Conservation (phyloP, 208 protist genomes). For the Trypanosoma platydactyli region DNA sequence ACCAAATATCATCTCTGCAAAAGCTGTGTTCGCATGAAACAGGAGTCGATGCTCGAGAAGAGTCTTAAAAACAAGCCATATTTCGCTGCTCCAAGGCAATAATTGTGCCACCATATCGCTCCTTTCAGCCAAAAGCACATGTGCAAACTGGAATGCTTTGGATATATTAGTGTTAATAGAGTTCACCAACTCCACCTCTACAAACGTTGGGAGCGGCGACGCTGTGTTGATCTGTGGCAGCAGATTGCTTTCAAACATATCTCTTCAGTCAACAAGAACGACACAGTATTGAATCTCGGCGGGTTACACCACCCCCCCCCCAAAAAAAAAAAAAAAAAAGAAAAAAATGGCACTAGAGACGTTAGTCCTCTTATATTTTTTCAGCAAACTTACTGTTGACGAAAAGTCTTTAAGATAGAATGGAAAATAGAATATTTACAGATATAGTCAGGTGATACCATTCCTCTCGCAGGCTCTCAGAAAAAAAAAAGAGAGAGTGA, state of each 20-base stretch:
- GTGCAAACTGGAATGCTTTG: slow-evolving; percentile 61
- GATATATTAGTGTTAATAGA: slow-evolving; percentile 53
- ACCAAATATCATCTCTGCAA: slow-evolving; percentile 78
- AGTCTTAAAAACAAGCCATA: slow-evolving; percentile 45
- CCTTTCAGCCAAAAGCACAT: slow-evolving; percentile 62
- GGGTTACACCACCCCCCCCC: no score
- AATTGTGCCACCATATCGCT: slow-evolving; percentile 30
- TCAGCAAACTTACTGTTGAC: no score
- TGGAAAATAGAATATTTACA: no score
- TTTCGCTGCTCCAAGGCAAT: slow-evolving; percentile 67
- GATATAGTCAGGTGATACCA: no score
- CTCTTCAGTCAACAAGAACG: no score
- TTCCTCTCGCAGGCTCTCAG: no score
- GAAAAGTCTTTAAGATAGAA: no score
- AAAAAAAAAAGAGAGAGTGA: no score
- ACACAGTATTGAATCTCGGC: no score
- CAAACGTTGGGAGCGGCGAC: slow-evolving; percentile 72
- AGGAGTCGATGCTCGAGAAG: slow-evolving; percentile 65
- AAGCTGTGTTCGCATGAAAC: slow-evolving; percentile 61
- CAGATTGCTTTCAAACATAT: slow-evolving; percentile 81
- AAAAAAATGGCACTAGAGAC: slow-evolving; percentile 1
- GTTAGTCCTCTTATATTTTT: no score
- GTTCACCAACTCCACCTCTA: slow-evolving; percentile 64
- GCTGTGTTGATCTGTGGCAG: slow-evolving; percentile 71
- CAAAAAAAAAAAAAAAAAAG: slow-evolving; percentile 8